Percentiles rank a stretch among this genome's conserved stretches.
These are phyloP conservation scores for Vitis hybrid DNA, from an alignment of 177 flowering plant genomes.

Conservation along the genomic window DNA sequence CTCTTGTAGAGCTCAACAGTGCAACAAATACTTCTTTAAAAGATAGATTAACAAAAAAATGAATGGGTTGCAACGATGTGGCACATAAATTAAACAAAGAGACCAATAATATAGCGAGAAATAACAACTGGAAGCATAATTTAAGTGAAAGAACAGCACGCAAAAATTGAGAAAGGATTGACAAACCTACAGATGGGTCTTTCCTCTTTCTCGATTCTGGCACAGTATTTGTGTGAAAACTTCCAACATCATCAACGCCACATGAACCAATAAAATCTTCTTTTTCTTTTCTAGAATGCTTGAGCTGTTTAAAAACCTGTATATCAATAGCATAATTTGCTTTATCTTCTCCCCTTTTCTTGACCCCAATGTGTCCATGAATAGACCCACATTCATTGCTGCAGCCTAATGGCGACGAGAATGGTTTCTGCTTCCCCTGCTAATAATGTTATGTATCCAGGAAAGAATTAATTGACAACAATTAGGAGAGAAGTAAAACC, in stretches of 20 bases:
- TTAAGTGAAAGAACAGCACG: constrained; percentile 8
- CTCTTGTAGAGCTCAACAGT: neutral
- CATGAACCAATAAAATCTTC: constrained; percentile 12
- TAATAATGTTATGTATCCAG: neutral
- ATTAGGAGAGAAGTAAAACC: too few species aligned
- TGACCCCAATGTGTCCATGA: constrained; percentile 9
- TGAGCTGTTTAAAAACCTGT: constrained; percentile 48
- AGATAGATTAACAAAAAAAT: neutral
- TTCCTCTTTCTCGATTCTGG: constrained; percentile 37
- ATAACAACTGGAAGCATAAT: neutral
- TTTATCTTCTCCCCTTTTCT: constrained; percentile 21
- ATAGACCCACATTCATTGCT: constrained; percentile 14
- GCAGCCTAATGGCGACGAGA: constrained; percentile 23
- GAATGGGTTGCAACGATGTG: neutral
- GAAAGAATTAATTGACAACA: neutral
- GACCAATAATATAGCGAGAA: neutral
- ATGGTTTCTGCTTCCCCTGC: constrained; percentile 48
- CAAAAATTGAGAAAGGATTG: neutral
- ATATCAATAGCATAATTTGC: constrained; percentile 21
- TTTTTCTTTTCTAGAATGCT: constrained; percentile 23
- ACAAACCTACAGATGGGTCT: constrained; percentile 36
- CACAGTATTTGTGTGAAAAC: constrained; percentile 1
- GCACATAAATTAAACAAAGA: constrained; percentile 2
- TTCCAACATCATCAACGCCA: constrained; percentile 21
- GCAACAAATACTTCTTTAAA: neutral